Percentiles rank a stretch among this genome's conserved stretches.
Evolutionary conservation across 2,329 filamentous ascomycete species (phyloP).

Genomic region (Phialophora macrospora): DNA sequence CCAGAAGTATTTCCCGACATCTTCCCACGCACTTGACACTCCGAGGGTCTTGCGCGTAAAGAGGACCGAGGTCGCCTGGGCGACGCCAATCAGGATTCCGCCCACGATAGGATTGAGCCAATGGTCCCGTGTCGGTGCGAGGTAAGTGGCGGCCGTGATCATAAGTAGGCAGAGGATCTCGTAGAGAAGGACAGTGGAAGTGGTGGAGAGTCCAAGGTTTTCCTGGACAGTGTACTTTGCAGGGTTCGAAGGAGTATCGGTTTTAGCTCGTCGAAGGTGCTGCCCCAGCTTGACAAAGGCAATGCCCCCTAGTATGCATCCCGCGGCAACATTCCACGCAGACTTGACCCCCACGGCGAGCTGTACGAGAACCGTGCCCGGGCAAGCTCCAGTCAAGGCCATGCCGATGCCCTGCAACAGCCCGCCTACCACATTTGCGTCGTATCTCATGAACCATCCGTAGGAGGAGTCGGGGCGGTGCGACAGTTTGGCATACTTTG

Average conservation of each 20-base stretch:
- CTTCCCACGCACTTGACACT: slow-evolving; percentile 66
- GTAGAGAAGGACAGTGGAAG: slow-evolving; percentile 48
- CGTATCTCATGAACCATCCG: slow-evolving; percentile 60
- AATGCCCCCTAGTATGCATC: slow-evolving; percentile 62
- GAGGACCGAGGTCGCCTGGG: slow-evolving; percentile 63
- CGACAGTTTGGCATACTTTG: slow-evolving; percentile 51
- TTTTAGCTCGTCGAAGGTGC: slow-evolving; percentile 21
- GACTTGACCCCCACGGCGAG: slow-evolving; percentile 59
- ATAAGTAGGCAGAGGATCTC: slow-evolving; percentile 51
- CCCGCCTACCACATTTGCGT: slow-evolving; percentile 70
- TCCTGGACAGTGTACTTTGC: slow-evolving; percentile 33
- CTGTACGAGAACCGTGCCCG: slow-evolving; percentile 68
- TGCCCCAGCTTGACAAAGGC: slow-evolving; percentile 32
- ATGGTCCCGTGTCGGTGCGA: slow-evolving; percentile 30
- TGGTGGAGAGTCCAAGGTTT: slow-evolving; percentile 30
- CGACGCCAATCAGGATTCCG: slow-evolving; percentile 63
- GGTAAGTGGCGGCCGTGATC: slow-evolving; percentile 43
- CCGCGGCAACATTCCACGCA: slow-evolving; percentile 59
- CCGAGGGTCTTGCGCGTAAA: slow-evolving; percentile 62
- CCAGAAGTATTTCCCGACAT: slow-evolving; percentile 62
- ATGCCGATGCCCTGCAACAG: slow-evolving; percentile 67
- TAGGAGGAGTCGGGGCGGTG: slow-evolving; percentile 60
- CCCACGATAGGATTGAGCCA: slow-evolving; percentile 58
- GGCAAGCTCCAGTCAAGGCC: slow-evolving; percentile 68
- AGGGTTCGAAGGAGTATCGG: slow-evolving; percentile 5